These are phyloP conservation scores for Clonostachys solani DNA, from an alignment of 2,329 filamentous ascomycete genomes.

Conservation along the genomic window DNA sequence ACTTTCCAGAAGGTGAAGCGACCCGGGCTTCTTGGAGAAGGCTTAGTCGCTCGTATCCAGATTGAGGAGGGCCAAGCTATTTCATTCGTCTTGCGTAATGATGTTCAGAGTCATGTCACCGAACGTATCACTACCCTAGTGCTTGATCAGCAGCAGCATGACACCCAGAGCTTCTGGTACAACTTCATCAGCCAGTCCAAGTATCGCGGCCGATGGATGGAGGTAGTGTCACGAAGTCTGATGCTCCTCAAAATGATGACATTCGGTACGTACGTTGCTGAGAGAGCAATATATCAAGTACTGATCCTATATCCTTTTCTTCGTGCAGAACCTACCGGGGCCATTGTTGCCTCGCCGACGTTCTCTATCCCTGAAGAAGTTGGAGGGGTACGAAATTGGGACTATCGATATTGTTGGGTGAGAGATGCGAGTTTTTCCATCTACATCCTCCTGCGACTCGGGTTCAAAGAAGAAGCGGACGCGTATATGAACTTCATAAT, in stretches of 20 bases:
- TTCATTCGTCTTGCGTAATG: constrained; percentile 65
- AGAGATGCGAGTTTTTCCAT: constrained; percentile 75
- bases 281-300: not conserved
- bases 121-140: constrained; percentile 52
- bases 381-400: constrained; percentile 63
- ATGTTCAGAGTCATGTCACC: constrained; percentile 52
- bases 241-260: constrained; percentile 74
- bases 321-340: constrained; percentile 63
- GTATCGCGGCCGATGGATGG: constrained; percentile 69
- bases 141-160: constrained; percentile 60
- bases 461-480: constrained; percentile 71
- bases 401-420: constrained; percentile 76
- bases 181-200: constrained; percentile 68
- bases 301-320: not conserved
- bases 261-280: constrained; percentile 32
- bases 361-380: constrained; percentile 75
- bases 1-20: constrained; percentile 49
- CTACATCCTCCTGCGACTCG: constrained; percentile 72
- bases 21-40: constrained; percentile 52
- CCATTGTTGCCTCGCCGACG: constrained; percentile 71
- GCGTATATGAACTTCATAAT: constrained; percentile 77
- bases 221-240: constrained; percentile 66
- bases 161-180: constrained; percentile 69
- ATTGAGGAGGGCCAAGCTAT: constrained; percentile 64
- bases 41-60: constrained; percentile 55